Evolutionary conservation across 768 basidiomycete genomes (phyloP).

Genomic region (Lactarius quietus): DNA sequence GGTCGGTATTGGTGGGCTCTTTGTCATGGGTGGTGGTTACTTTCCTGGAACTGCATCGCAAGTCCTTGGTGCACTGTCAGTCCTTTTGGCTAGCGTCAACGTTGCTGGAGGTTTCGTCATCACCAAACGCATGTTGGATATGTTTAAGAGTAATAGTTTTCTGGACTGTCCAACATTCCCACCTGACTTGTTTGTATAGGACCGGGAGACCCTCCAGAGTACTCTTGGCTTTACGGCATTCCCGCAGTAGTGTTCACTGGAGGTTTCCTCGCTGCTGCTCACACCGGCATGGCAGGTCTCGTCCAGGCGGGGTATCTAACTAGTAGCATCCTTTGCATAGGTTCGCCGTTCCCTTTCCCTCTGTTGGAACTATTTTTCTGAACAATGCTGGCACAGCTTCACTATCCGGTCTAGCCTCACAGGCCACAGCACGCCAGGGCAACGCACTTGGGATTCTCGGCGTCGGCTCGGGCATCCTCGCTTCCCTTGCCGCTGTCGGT

Average conservation of each 20-base stretch:
- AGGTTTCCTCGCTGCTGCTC: conserved; percentile 77
- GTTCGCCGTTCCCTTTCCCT: conserved; percentile 34
- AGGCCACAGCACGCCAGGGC: conserved; percentile 81
- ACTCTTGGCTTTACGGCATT: conserved; percentile 76
- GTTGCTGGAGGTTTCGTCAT: conserved; percentile 87
- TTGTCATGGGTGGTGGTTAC: conserved; percentile 88
- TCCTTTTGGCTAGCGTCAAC: conserved; percentile 85
- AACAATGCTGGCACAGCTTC: conserved; percentile 47
- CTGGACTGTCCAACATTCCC: not conserved
- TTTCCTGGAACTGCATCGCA: conserved; percentile 80
- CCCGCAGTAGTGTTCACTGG: conserved; percentile 81
- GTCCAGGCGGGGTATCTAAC: conserved; percentile 87
- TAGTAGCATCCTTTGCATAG: conserved; percentile 83
- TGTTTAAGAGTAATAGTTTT: conserved; percentile 71
- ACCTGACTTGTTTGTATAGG: conserved; percentile 39
- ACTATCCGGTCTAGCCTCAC: conserved; percentile 73
- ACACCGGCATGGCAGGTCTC: conserved; percentile 79
- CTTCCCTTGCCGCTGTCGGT: conserved; percentile 80
- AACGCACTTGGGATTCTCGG: conserved; percentile 86
- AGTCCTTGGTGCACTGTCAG: conserved; percentile 72
- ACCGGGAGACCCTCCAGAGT: conserved; percentile 83
- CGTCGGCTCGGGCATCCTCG: conserved; percentile 74
- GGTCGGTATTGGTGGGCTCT: conserved; percentile 83
- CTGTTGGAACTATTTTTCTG: not conserved
- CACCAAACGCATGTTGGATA: conserved; percentile 89